Conservation (phyloP, 257 asterid species). For the Linderniella brevidens region DNA sequence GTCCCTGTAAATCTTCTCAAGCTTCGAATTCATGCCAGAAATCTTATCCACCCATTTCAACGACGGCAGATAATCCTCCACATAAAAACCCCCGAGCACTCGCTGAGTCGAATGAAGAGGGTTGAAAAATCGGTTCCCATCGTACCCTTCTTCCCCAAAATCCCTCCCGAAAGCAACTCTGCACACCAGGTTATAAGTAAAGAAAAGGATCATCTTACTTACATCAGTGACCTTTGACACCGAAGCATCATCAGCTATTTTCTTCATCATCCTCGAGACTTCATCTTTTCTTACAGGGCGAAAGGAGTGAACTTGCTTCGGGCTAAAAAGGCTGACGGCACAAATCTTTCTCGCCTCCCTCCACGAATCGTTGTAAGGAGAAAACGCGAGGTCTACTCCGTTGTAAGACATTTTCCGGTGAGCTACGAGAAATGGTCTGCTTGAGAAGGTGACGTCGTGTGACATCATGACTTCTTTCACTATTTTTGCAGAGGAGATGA, state of each 20-base stretch:
- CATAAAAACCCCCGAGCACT: conserved; percentile 20
- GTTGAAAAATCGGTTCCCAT: conserved; percentile 14
- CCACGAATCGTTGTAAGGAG: conserved; percentile 16
- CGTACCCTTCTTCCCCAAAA: conserved; percentile 16
- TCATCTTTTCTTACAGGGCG: conserved; percentile 17
- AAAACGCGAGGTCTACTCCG: conserved; percentile 22
- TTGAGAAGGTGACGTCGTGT: conserved; percentile 13
- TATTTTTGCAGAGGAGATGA: conserved; percentile 10
- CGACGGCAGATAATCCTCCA: conserved; percentile 19
- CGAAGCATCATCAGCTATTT: conserved; percentile 1
- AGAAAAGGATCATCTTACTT: conserved; percentile 13
- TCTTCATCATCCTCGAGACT: conserved; percentile 8
- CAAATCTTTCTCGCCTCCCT: conserved; percentile 13
- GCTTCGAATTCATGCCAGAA: conserved; percentile 11
- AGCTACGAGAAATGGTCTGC: conserved; percentile 15
- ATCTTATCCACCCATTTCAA: conserved; percentile 22
- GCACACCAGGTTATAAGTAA: conserved; percentile 20
- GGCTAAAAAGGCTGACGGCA: conserved; percentile 13
- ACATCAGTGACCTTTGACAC: conserved; percentile 1
- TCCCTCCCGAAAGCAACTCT: conserved; percentile 26
- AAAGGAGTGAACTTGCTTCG: conserved; percentile 14
- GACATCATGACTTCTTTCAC: conserved; percentile 11
- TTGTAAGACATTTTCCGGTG: conserved; percentile 20
- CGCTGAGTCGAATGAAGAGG: conserved; percentile 20
- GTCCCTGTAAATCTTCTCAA: conserved; percentile 11